Percentiles rank a stretch among this genome's conserved stretches.
Conservation (phyloP, 371 early-diverging fungal species). For the Blastocladiella emersonii region DNA sequence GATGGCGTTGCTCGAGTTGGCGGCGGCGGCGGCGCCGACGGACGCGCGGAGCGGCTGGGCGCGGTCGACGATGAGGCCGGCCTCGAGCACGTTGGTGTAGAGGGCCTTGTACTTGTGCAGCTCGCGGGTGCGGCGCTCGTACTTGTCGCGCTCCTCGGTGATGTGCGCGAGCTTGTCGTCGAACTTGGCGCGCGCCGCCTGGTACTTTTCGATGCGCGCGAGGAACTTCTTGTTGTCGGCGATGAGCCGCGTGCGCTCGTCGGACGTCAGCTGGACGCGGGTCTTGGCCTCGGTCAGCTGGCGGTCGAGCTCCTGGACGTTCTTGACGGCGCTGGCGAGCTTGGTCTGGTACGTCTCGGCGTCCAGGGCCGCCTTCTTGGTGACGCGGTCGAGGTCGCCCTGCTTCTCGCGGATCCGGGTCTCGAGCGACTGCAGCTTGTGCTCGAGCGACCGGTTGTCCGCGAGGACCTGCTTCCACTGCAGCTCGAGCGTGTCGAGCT, state of each 20-base stretch:
- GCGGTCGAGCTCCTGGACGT: background rate
- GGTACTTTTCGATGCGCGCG: background rate
- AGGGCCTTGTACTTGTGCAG: background rate
- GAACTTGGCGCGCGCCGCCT: too few species aligned
- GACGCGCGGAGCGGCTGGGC: too few species aligned
- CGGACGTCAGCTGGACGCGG: background rate
- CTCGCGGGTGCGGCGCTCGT: background rate
- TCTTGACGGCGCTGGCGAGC: background rate
- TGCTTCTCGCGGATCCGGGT: background rate
- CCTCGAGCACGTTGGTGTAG: background rate
- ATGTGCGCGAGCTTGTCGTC: background rate
- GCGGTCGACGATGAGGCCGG: background rate
- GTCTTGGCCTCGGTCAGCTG: background rate
- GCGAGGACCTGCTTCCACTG: background rate
- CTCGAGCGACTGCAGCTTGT: background rate
- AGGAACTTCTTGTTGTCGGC: background rate
- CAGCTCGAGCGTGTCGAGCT: background rate
- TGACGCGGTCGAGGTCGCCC: background rate
- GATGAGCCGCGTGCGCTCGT: background rate
- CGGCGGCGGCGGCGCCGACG: too few species aligned
- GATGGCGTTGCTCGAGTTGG: background rate
- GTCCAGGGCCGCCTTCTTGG: background rate
- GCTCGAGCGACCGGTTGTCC: background rate
- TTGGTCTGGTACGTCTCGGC: background rate
- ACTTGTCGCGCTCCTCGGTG: background rate